A percentile compares a stretch with the other conserved stretches of the same genome.
Conservation (phyloP, 2,329 filamentous ascomycete genomes). For the Emmonsia crescens region DNA sequence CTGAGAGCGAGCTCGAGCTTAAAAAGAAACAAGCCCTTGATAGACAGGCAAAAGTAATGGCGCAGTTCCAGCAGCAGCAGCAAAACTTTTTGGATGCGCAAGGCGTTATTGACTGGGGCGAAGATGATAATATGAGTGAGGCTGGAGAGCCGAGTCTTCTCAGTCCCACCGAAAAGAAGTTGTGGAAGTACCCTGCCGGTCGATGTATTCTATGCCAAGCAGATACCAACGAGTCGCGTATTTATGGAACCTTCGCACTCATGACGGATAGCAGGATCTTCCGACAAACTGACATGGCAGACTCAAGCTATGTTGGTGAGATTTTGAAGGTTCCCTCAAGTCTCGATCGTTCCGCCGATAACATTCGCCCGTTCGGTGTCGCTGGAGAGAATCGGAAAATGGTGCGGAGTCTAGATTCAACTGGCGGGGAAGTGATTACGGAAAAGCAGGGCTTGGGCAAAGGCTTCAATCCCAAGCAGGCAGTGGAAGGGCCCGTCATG, state of each 20-base stretch:
- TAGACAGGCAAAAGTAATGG: slow-evolving; percentile 89
- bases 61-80: slow-evolving; percentile 94
- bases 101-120: slow-evolving; percentile 77
- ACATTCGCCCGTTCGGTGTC: slow-evolving; percentile 78
- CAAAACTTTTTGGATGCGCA: slow-evolving; percentile 89
- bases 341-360: slow-evolving; percentile 75
- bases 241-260: slow-evolving; percentile 90
- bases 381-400: slow-evolving; percentile 72
- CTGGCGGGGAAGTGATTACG: slow-evolving; percentile 58
- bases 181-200: slow-evolving; percentile 83
- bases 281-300: slow-evolving; percentile 72
- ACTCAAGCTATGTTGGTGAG: slow-evolving; percentile 75
- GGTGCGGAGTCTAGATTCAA: slow-evolving; percentile 63
- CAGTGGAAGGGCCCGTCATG: slow-evolving; percentile 65
- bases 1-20: slow-evolving; percentile 51
- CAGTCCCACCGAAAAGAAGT: slow-evolving; percentile 53
- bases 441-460: slow-evolving; percentile 80
- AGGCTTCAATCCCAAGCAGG: slow-evolving; percentile 64
- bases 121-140: slow-evolving; percentile 68
- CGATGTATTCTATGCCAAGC: slow-evolving; percentile 96
- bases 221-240: slow-evolving; percentile 74
- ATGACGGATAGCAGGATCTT: slow-evolving; percentile 78
- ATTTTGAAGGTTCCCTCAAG: slow-evolving; percentile 65
- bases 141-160: slow-evolving; percentile 39
- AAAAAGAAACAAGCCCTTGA: slow-evolving; percentile 88